phyloP scores from a whole-genome alignment of 2,329 filamentous ascomycete genomes.

The Eutypa lata region DNA sequence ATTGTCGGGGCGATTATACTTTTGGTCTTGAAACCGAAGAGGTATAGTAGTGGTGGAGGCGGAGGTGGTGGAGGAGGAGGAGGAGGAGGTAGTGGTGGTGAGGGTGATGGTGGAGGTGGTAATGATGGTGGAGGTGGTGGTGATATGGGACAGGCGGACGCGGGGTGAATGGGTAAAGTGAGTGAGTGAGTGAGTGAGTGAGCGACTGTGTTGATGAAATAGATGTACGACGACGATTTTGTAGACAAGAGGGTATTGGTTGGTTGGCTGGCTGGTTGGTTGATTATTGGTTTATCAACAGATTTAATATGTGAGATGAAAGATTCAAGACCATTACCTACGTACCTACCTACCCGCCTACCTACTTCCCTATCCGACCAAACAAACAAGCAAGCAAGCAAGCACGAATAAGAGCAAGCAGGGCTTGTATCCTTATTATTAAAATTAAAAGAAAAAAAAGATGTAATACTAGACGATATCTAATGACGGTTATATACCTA shows the following conservation, averaged over 20 bases:
- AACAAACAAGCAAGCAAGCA: neutral
- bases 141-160: neutral
- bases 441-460: conserved; percentile 5
- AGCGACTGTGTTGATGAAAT: no score
- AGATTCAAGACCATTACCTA: no score
- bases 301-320: no score
- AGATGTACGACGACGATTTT: no score
- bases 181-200: neutral
- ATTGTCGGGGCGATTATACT: conserved; percentile 86
- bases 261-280: no score
- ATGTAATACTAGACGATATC: neutral
- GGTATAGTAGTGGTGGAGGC: conserved; percentile 18
- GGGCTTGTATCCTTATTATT: no score
- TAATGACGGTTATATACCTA: no score
- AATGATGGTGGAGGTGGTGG: neutral
- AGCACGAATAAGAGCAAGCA: no score
- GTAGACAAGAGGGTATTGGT: no score
- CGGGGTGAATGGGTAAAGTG: neutral
- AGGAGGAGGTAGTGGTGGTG: neutral
- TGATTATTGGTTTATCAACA: no score
- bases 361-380: neutral
- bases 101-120: neutral
- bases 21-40: conserved; percentile 75
- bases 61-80: conserved; percentile 4
- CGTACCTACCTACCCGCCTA: neutral